Base-by-base conservation (phyloP, 352 stramenopile species). In the Pythium angustatum region DNA sequence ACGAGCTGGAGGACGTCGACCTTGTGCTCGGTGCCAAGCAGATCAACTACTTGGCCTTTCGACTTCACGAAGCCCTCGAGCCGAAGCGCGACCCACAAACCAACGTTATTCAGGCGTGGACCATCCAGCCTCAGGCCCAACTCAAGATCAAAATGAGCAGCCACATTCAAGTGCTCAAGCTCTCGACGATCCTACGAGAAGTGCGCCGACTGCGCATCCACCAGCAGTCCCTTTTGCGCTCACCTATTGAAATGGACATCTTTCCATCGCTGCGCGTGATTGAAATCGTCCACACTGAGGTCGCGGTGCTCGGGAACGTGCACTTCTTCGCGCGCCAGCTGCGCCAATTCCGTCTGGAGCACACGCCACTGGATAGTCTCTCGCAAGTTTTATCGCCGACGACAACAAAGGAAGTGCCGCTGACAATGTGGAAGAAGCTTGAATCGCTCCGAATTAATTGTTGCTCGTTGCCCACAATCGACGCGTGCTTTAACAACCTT, bases 121-220 rank as follows among this genome's bases (percentile, higher is more conserved):
- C 82, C 6, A 91, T 94, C 59, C 83, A 91, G 65, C 81, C 79
- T 27, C 81, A 88, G 62, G 58, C 65, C 15, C 68, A 75, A 41
- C 62, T 78, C 26, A 85, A 83, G 56, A 72, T 85, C 61, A 92
- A 93, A 66, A 75, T 87, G 59, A 86, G 76, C 61, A 83, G 79
- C 38, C 85, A 96, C 62, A 77, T 96, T 38, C 82, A 90, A 61
- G 83, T 96, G 63, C 83, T 96, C 63, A 96, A 96, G 54, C 76
- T 96, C 45, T 94, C 85, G 15, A 96, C 87, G 15, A 90, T 93
- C 9, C 69, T 96, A 34, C 75, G 82, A 6, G 83, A 96, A 61
- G 84, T 92, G 30, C 73, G 74, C 28, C 63, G 75, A 9, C 71
- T 96, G 36, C 79, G 85, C 17, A 66, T 96, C 55, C 69, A 92